Evolutionary conservation across 345 rosid species (phyloP).

Genomic region (Eutrema heterophyllum): DNA sequence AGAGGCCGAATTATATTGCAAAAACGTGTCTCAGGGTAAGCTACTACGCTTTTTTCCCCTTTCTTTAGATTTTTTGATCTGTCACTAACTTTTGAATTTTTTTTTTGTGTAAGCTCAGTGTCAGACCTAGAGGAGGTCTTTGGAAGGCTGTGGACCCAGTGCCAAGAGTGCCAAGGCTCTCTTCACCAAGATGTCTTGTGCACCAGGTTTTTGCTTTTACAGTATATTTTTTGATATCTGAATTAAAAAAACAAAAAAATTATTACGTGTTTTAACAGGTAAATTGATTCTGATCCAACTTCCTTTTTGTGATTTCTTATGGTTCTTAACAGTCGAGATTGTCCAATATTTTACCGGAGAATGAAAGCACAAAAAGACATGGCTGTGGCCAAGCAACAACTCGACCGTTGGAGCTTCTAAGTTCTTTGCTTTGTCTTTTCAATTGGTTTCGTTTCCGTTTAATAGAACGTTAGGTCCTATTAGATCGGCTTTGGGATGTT

Average conservation of each 20-base stretch:
- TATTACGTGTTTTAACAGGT: background rate
- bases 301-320: background rate
- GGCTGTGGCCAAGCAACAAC: conserved; percentile 74
- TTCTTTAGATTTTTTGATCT: background rate
- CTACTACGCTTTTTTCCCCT: conserved; percentile 5
- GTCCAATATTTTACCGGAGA: conserved; percentile 96
- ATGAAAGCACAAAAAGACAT: conserved; percentile 95
- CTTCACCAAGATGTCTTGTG: conserved; percentile 99
- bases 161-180: conserved; percentile 98
- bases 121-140: conserved; percentile 78
- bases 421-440: conserved; percentile 3
- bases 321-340: conserved; percentile 64
- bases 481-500: background rate
- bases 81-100: background rate
- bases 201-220: conserved; percentile 61
- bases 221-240: background rate
- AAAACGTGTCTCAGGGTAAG: conserved; percentile 82
- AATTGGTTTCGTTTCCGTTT: background rate
- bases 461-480: background rate
- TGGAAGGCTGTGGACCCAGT: conserved; percentile 92
- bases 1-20: conserved; percentile 88
- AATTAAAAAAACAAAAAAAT: no score
- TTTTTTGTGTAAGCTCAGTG: conserved; percentile 51
- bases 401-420: conserved; percentile 82
- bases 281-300: conserved; percentile 7